Evolutionary conservation across 2,329 filamentous ascomycete species (phyloP).

Genomic region (Xylariaceae sp.): DNA sequence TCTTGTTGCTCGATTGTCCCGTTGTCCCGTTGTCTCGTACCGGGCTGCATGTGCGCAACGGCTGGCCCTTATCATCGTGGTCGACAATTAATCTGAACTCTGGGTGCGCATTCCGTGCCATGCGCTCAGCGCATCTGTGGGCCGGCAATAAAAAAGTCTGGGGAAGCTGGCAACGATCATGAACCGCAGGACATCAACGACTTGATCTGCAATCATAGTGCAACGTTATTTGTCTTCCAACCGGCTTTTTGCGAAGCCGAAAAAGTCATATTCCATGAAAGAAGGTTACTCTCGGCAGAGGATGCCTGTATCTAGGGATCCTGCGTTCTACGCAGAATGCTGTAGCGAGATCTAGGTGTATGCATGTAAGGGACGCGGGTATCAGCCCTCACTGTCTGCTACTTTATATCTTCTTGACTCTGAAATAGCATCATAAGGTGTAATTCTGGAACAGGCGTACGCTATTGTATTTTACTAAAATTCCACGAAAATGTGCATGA

Average conservation of each 20-base stretch:
- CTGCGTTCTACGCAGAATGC: conserved; percentile 12
- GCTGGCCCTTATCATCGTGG: conserved; percentile 7
- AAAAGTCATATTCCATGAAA: conserved; percentile 3
- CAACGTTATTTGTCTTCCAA: conserved; percentile 16
- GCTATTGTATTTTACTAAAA: neutral
- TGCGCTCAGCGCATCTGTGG: neutral
- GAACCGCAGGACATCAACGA: neutral
- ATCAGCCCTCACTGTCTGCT: neutral
- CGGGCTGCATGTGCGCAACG: conserved; percentile 11
- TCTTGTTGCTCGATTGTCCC: conserved; percentile 7
- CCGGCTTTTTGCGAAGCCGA: conserved; percentile 21
- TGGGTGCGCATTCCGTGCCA: conserved; percentile 1
- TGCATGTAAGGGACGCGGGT: conserved; percentile 5
- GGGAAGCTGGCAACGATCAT: conserved; percentile 23
- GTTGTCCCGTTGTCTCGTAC: conserved; percentile 17
- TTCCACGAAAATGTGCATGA: neutral
- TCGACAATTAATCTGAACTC: conserved; percentile 15
- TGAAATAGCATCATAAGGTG: neutral
- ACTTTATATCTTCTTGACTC: neutral
- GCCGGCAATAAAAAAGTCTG: conserved; percentile 25
- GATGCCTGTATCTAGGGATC: conserved; percentile 4
- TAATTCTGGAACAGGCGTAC: neutral
- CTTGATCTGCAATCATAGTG: conserved; percentile 22
- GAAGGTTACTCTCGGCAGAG: conserved; percentile 23
- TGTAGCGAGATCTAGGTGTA: conserved; percentile 7